Percentiles rank a stretch among this genome's conserved stretches.
Conservation (phyloP, 768 basidiomycete species). For the Amanita polypyramis region DNA sequence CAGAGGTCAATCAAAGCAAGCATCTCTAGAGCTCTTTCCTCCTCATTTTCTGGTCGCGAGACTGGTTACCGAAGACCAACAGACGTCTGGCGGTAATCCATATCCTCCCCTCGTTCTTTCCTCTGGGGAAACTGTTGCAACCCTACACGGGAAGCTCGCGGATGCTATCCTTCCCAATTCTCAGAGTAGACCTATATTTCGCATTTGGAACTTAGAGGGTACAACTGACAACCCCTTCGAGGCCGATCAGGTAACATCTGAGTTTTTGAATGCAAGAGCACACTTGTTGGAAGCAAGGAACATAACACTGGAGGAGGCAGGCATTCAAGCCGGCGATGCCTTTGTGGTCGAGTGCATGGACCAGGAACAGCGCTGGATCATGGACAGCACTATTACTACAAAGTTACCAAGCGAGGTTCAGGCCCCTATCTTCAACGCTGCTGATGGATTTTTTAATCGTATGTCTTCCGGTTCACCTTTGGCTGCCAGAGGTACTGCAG, state of each 20-base stretch:
- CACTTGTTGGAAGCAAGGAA: conserved; percentile 36
- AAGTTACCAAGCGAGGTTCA: conserved; percentile 18
- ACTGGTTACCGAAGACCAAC: conserved; percentile 23
- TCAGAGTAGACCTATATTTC: conserved; percentile 29
- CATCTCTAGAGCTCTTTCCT: conserved; percentile 64
- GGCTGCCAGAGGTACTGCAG: conserved; percentile 12
- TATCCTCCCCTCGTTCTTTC: conserved; percentile 37
- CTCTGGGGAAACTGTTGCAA: conserved; percentile 35
- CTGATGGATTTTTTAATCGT: conserved; percentile 45
- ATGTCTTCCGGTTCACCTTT: conserved; percentile 19
- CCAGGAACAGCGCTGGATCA: conserved; percentile 23
- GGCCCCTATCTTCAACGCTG: conserved; percentile 44
- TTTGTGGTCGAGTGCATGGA: conserved; percentile 63
- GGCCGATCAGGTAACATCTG: conserved; percentile 20
- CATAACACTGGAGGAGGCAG: conserved; percentile 46
- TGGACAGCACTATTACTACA: conserved; percentile 41
- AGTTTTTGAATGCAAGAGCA: conserved; percentile 19
- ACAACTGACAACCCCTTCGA: conserved; percentile 26
- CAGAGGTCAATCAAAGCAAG: conserved; percentile 38
- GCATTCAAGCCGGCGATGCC: conserved; percentile 49
- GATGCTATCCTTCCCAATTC: conserved; percentile 21
- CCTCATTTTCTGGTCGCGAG: conserved; percentile 49
- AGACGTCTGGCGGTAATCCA: conserved; percentile 11
- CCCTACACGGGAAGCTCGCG: conserved; percentile 31
- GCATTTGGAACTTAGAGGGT: conserved; percentile 51